Percentiles rank a stretch among this genome's conserved stretches.
phyloP scores from a whole-genome alignment of 2,329 filamentous ascomycete species.

The Seiridium unicorne region DNA sequence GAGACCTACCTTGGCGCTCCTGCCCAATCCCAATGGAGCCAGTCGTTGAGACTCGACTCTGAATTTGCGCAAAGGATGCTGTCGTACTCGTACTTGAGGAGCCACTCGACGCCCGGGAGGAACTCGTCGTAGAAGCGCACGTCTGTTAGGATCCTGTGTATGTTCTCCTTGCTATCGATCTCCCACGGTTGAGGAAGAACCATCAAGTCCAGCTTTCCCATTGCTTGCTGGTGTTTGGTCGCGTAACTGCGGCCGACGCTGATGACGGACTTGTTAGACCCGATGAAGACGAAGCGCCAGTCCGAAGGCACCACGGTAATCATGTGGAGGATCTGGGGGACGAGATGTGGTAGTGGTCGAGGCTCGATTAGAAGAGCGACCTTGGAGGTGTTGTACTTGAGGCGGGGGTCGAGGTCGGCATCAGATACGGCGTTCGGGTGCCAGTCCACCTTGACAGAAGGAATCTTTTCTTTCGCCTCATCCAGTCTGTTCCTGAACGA shows the following conservation, averaged over 20 bases:
- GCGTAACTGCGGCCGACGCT: slow-evolving; percentile 43
- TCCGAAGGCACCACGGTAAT: slow-evolving; percentile 50
- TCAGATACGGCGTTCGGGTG: slow-evolving; percentile 14
- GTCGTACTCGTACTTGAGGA: slow-evolving; percentile 54
- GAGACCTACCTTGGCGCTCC: slow-evolving; percentile 45
- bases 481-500: slow-evolving; percentile 35
- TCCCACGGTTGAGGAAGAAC: slow-evolving; percentile 46
- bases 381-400: slow-evolving; percentile 46
- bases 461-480: slow-evolving; percentile 36
- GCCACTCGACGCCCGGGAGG: slow-evolving; percentile 49
- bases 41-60: slow-evolving; percentile 48
- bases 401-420: slow-evolving; percentile 23
- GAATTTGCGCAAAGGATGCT: slow-evolving; percentile 56
- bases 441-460: slow-evolving; percentile 38
- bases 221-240: slow-evolving; percentile 45
- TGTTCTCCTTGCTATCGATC: slow-evolving; percentile 44
- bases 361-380: slow-evolving; percentile 52
- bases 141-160: slow-evolving; percentile 48
- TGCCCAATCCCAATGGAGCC: slow-evolving; percentile 54
- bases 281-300: slow-evolving; percentile 54
- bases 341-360: slow-evolving; percentile 44
- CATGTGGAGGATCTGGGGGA: slow-evolving; percentile 50
- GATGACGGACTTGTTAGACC: slow-evolving; percentile 45
- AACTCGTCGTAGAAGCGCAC: slow-evolving; percentile 51
- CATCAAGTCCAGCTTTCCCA: slow-evolving; percentile 51